Percentiles rank a stretch among this genome's conserved stretches.
Evolutionary conservation across 2,329 filamentous ascomycete genomes (phyloP).

Genomic region (Aureobasidium sp.): DNA sequence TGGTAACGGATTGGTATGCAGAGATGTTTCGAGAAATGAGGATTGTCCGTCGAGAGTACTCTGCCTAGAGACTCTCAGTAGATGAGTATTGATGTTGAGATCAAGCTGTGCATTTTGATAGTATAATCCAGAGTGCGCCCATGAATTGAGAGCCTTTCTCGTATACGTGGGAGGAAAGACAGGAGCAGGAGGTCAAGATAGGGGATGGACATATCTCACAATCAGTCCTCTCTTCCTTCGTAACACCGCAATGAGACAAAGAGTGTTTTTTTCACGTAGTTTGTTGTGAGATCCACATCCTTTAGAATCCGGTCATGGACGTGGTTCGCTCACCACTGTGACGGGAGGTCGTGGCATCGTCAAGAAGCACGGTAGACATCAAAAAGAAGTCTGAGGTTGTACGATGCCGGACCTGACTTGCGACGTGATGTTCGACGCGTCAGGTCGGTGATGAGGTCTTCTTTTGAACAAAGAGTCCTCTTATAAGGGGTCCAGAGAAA

Average conservation of each 20-base stretch:
- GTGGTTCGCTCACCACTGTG: background rate
- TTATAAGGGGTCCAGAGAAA: background rate
- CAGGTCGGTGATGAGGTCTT: background rate
- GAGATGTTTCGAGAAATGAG: background rate
- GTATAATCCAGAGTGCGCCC: background rate
- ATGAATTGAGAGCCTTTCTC: background rate
- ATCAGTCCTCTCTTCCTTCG: background rate
- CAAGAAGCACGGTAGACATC: background rate
- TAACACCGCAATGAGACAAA: background rate
- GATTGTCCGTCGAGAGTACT: background rate
- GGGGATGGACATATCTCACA: background rate
- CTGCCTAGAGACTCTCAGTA: background rate
- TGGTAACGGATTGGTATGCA: background rate
- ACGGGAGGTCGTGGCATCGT: background rate
- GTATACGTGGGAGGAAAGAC: too few relatives aligned
- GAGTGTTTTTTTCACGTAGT: background rate
- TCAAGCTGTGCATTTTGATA: background rate
- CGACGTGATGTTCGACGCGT: background rate
- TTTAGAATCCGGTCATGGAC: background rate
- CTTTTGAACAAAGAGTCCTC: background rate
- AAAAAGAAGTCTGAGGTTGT: too few relatives aligned
- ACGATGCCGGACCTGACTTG: background rate
- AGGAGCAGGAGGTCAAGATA: too few relatives aligned
- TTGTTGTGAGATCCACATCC: background rate
- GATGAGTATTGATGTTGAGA: background rate